Conservation (phyloP, 805 yeast species). For the Kluyveromyces siamensis region DNA sequence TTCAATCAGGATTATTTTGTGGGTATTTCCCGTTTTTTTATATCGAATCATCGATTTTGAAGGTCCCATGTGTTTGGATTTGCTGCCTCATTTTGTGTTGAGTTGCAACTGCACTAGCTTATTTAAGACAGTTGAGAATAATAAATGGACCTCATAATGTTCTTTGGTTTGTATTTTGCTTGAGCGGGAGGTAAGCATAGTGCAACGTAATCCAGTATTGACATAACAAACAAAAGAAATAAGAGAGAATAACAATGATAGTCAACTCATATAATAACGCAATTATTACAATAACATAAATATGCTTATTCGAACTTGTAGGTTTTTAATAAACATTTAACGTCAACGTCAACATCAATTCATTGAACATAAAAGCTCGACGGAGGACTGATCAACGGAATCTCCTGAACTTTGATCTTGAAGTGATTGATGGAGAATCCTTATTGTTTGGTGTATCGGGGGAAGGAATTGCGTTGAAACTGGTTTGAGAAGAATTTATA, state of each 20-base stretch:
- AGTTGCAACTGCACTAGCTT: neutral
- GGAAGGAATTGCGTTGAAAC: neutral
- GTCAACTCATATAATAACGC: neutral
- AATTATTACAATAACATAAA: neutral
- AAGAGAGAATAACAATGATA: neutral
- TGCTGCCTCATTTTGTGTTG: neutral
- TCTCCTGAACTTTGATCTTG: neutral
- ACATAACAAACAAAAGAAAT: neutral
- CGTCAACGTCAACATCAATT: neutral
- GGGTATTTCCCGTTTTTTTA: neutral
- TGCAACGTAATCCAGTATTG: neutral
- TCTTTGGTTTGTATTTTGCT: neutral
- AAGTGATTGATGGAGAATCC: neutral
- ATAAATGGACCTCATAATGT: neutral
- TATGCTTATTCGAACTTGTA: neutral
- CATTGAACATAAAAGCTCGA: neutral
- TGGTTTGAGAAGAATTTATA: conserved; percentile 7
- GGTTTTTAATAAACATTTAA: neutral
- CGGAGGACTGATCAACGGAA: neutral
- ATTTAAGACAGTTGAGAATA: neutral
- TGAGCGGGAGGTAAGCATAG: neutral
- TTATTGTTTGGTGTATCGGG: neutral
- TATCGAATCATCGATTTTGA: neutral
- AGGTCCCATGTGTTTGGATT: neutral
- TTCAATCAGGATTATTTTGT: neutral